Base-by-base conservation (phyloP, 352 stramenopile species). In the Phytophthora macrochlamydospora region DNA sequence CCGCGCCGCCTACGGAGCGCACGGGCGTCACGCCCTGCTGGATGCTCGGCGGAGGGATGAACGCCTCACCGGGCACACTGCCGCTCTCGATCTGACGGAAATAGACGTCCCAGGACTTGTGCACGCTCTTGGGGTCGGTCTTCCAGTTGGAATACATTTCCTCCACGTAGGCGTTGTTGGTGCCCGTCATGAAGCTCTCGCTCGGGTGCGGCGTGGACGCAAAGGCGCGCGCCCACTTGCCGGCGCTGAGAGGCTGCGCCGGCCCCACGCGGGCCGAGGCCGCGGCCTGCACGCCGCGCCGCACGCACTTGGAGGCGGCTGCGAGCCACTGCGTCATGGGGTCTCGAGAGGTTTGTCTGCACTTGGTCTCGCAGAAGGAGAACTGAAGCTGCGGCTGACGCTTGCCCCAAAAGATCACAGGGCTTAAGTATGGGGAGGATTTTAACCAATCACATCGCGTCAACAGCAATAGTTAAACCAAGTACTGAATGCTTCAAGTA, bases 101-200 rank as follows among this genome's bases (percentile, higher is more conserved):
- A 74, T 95, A 95, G 53, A 93, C 85, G 63, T 95, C 85, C 87
- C 87, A 94, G 32, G 84, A 93, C 73, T 90, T 92, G 78, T 94
- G 87, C 24, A 94, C 87, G 62, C 87, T 97, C 7, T 79, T 74
- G 0, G 95, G 95, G 80, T 99, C 87, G 43, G 70, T 63, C 62
- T 93, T 89, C 87, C 97, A 99, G 56, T 78, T 82, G 50, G 95
- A 83, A 71, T 98, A 98, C 97, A 99, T 99, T 64, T 98, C 85
- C 76, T 99, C 97, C 28, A 98, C 91, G 79, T 99, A 99, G 32
- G 98, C 76, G 56, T 93, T 95, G 49, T 97, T 98, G 33, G 89
- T 95, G 65, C 93, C 96, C 30, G 79, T 97, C 63, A 99, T 84
- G 73, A 99, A 99, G n/a, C 77, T 92, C 71, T 94, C 87, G 53